Base-by-base conservation (phyloP, 208 protist genomes). In the Trypanosoma avium region DNA sequence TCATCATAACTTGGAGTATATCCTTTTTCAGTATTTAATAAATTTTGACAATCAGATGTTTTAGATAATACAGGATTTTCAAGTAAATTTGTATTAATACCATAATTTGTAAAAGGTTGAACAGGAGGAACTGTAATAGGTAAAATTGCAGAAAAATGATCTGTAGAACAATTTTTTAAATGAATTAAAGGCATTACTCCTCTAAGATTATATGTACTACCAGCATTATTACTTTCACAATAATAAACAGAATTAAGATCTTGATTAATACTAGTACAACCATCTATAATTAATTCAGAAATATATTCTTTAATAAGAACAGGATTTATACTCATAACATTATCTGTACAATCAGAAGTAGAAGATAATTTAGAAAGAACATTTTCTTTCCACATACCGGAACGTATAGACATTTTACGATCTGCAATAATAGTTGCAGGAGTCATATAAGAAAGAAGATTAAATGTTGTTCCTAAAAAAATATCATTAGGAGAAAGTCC, bases 381-480 rank as follows among this genome's bases (percentile, higher is more conserved):
- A 50, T 69, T 60, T 58, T 40, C 58, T 47, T 32, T 30, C 36
- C 65, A 46, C 22, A 65, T 36, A 26, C 62, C 63, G n/a, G 84
- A 83, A 33, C 46, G 58, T 27, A 86, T 53, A 29, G 56, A 48
- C 58, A 77, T 80, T 27, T 62, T 53, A 21, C 50, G 67, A 56
- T 61, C 74, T 43, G 76, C 58, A 36, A 90, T 59, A 56, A 90
- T 76, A 10, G 69, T 70, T 0, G 77, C 67, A 10, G 83, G 83
- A 30, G 77, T 66, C 77, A 86, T 82, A 74, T 90, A 90, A 32
- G 68, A 52, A n/a, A 59, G 50, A 58, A 90, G 63, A 42, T 61
- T 24, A 48, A 70, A 61, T n/a, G 12, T 13, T 19, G 2, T 21
- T 40, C 15, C 54, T 5, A 29, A 26, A 33, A 62, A 57, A 8